Conservation (phyloP, 2,329 filamentous ascomycete species). For the Didymella lethalis region DNA sequence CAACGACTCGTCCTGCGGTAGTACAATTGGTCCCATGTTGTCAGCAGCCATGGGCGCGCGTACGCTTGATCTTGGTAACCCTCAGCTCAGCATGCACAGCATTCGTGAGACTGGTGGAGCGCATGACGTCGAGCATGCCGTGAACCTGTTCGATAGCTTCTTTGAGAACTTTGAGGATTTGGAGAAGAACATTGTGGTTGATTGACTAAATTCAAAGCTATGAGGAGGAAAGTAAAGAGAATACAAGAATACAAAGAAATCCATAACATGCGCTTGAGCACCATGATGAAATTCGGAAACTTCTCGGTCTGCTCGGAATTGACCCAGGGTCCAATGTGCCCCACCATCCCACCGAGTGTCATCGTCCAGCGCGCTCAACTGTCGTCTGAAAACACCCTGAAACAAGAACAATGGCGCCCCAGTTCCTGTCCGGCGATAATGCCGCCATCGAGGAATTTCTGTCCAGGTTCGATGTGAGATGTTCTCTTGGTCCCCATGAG, state of each 20-base stretch:
- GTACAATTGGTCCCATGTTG: conserved; percentile 97
- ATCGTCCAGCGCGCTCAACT: conserved; percentile 1
- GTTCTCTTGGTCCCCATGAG: not conserved
- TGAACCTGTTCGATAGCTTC: conserved; percentile 87
- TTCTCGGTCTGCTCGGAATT: conserved; percentile 17
- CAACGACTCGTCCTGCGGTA: conserved; percentile 93
- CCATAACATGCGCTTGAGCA: conserved; percentile 9
- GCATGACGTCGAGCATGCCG: conserved; percentile 84
- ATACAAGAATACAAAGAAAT: conserved; percentile 5
- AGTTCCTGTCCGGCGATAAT: conserved; percentile 80
- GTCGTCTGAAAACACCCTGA: not conserved
- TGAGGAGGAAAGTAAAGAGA: conserved; percentile 24
- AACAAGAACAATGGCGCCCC: conserved; percentile 46
- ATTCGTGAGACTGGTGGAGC: conserved; percentile 92
- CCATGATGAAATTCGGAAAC: conserved; percentile 16
- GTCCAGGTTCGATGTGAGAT: conserved; percentile 86
- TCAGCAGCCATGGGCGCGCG: conserved; percentile 84
- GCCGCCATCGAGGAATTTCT: conserved; percentile 82
- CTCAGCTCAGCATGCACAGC: conserved; percentile 95
- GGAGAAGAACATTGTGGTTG: conserved; percentile 83
- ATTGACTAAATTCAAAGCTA: conserved; percentile 61
- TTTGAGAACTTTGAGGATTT: conserved; percentile 83
- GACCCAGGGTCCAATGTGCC: conserved; percentile 29
- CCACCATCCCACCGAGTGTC: conserved; percentile 30
- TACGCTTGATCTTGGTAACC: conserved; percentile 91